Base-by-base conservation (phyloP, 495 filamentous ascomycete genomes). In the Penicillium cataractarum region DNA sequence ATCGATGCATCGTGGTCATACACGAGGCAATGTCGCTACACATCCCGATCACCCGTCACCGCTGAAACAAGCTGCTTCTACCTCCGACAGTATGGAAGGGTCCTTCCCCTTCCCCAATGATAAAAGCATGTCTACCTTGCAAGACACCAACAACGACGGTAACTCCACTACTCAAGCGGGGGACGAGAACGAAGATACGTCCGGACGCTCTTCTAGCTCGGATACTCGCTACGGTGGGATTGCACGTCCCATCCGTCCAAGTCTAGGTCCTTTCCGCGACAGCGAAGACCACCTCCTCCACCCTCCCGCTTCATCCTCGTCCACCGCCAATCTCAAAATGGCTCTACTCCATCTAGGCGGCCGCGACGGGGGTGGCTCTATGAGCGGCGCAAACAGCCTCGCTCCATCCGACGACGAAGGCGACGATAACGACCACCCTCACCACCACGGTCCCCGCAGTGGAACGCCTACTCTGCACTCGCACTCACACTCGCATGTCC, bases 321-420 rank as follows among this genome's bases (percentile, higher is more conserved):
- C 70, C 17, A 66, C 63, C 9, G 61, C 59, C 22, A 64, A 50
- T 52, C 56, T 71, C 3, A 77, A 74, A 55, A 65, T 75, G 27
- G 70, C 71, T 29, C 74, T 78, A 5, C 67, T 78, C 31, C 76
- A 75, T 62, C 67, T 80, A 1, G 71, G 70, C 19, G 79, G 78
- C 33, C 79, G 79, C 32, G 79, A 80, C 50, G 78, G 78, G n/a
- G 79, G 78, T 29, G 77, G 78, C 52, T 78, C 78, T 26, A 63
- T 74, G 37, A 79, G 76, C 66, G 78, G 78, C 37, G 74, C 74
- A 13, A 78, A 80, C 63, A 79, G 74, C 46, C 66, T 74, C 27
- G 74, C 72, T 6, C 69, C 75, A 48, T 81, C 78, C 9, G 78
- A 81, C 57, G 77, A 77, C 40, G 78, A 79, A 61, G 63, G 57